A percentile compares a stretch with the other conserved stretches of the same genome.
Conservation (phyloP, 2,329 filamentous ascomycete species). For the Penicillium occitanis region DNA sequence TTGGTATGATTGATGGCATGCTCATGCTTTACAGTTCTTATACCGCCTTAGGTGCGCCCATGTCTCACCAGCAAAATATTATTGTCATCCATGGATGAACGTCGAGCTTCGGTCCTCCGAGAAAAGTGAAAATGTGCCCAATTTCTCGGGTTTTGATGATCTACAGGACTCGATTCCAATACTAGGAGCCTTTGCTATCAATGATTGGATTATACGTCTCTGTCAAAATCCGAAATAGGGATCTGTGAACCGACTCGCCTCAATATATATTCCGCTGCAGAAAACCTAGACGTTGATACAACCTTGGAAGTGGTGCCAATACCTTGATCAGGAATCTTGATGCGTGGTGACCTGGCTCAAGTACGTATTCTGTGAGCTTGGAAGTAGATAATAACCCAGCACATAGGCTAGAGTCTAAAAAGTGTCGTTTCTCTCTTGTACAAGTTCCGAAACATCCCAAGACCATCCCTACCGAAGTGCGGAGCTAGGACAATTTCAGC, state of each 20-base stretch:
- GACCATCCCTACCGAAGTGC: too few relatives aligned
- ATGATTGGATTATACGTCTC: neutral
- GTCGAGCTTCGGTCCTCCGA: neutral
- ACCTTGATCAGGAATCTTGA: neutral
- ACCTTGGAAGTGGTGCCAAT: too few relatives aligned
- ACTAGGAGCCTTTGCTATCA: neutral
- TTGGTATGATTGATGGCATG: neutral
- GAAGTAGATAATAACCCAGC: neutral
- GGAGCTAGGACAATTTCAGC: neutral
- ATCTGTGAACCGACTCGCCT: neutral
- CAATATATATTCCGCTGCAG: neutral
- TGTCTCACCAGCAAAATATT: neutral
- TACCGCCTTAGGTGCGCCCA: neutral
- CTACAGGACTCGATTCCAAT: neutral
- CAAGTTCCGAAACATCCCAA: neutral
- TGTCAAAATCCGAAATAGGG: neutral
- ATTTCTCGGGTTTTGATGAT: neutral
- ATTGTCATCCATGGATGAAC: neutral
- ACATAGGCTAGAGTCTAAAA: neutral
- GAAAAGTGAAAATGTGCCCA: neutral
- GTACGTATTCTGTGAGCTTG: neutral
- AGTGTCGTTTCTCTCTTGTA: neutral
- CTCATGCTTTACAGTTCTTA: neutral
- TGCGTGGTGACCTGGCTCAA: neutral
- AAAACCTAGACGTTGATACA: neutral